Evolutionary conservation across 768 basidiomycete species (phyloP).

Genomic region (Xerocomellus intermedius): DNA sequence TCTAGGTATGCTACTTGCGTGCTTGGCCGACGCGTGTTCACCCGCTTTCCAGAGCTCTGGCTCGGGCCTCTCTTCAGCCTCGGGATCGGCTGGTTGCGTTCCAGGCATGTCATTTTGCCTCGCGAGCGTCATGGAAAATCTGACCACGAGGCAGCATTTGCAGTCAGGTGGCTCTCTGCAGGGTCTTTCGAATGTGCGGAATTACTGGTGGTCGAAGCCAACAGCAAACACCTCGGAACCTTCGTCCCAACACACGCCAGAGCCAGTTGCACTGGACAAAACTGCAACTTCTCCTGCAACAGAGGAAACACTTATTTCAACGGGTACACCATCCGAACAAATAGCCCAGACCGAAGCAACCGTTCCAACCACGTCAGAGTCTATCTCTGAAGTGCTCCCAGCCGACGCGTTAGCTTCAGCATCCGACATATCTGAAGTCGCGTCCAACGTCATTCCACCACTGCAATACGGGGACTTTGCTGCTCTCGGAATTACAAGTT

Average conservation of each 20-base stretch:
- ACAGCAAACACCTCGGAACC: background rate
- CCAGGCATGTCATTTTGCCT: slow-evolving; percentile 18
- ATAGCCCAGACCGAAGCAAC: background rate
- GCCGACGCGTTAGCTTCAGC: slow-evolving; percentile 3
- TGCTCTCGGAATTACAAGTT: slow-evolving; percentile 59
- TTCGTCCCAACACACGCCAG: slow-evolving; percentile 2
- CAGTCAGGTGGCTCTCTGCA: slow-evolving; percentile 4
- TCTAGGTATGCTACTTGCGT: slow-evolving; percentile 17
- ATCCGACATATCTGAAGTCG: slow-evolving; percentile 22
- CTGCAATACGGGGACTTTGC: slow-evolving; percentile 73
- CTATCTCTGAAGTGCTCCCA: slow-evolving; percentile 7
- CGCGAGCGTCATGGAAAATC: background rate
- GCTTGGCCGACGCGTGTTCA: slow-evolving; percentile 11
- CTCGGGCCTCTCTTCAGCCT: slow-evolving; percentile 8
- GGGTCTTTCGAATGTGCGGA: slow-evolving; percentile 21
- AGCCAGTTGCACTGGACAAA: background rate
- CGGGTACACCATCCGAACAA: background rate
- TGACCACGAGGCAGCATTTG: slow-evolving; percentile 8
- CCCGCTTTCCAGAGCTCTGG: slow-evolving; percentile 13
- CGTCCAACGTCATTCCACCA: slow-evolving; percentile 37
- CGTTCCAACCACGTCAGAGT: slow-evolving; percentile 5
- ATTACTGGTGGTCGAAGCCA: slow-evolving; percentile 35
- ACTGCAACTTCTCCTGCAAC: background rate
- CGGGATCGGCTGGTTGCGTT: slow-evolving; percentile 11
- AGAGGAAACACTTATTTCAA: background rate